A percentile compares a stretch with the other conserved stretches of the same genome.
Evolutionary conservation across 495 filamentous ascomycete species (phyloP).

Genomic region (Hypoxylon lienhwacheense): DNA sequence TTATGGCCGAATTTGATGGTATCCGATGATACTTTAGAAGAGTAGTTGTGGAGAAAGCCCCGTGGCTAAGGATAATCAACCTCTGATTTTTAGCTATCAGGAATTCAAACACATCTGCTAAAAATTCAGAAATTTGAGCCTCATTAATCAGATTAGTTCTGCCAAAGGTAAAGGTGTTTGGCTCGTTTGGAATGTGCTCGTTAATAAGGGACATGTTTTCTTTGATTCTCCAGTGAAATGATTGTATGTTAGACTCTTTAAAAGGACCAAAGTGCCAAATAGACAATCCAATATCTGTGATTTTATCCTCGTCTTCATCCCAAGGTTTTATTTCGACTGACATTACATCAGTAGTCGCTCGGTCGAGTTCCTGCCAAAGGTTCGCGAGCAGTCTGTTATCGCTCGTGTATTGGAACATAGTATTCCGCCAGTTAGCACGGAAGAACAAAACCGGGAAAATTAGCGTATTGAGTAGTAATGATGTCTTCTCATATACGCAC

Average conservation of each 20-base stretch:
- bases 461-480: too few species aligned
- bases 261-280: background rate
- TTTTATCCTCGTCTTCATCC: background rate
- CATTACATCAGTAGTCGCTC: background rate
- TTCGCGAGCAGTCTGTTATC: too few species aligned
- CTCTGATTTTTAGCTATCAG: background rate
- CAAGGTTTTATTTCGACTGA: background rate
- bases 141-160: background rate
- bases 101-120: background rate
- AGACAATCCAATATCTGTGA: conserved; percentile 12
- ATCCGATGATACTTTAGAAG: conserved; percentile 5
- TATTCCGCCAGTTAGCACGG: too few species aligned
- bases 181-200: background rate
- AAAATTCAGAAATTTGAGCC: background rate
- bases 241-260: background rate
- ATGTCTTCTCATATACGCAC: too few species aligned
- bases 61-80: conserved; percentile 11
- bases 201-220: background rate
- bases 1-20: background rate
- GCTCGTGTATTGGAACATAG: too few species aligned
- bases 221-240: conserved; percentile 11
- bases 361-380: too few species aligned
- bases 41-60: background rate
- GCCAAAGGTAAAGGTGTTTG: conserved; percentile 8
- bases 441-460: too few species aligned